Evolutionary conservation across 169 alveolate genomes (phyloP).

Genomic region (Plasmodium gonderi): DNA sequence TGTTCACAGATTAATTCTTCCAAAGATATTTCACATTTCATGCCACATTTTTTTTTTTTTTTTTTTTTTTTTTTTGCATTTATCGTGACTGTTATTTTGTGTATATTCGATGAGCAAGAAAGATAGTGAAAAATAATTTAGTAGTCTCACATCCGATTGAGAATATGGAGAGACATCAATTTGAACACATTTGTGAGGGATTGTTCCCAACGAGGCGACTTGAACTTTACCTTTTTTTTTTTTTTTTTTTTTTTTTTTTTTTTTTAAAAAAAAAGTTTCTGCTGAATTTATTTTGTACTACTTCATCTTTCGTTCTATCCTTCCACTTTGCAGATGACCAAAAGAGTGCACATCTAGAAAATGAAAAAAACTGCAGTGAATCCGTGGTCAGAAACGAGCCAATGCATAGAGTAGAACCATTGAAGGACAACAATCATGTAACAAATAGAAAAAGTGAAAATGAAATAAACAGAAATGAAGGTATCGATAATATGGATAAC

Average conservation of each 20-base stretch:
- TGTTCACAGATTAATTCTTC: too few species aligned
- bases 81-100: too few species aligned
- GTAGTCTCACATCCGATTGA: too few species aligned
- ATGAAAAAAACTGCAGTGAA: background rate
- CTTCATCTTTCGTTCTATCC: background rate
- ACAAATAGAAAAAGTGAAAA: background rate
- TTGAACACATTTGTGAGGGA: too few species aligned
- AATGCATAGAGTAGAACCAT: background rate
- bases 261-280: too few species aligned
- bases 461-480: background rate
- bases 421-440: background rate
- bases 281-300: background rate
- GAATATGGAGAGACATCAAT: too few species aligned
- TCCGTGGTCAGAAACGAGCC: background rate
- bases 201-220: background rate
- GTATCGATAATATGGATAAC: background rate
- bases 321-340: slow-evolving; percentile 9
- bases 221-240: background rate
- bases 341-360: background rate
- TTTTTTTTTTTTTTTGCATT: too few species aligned
- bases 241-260: background rate
- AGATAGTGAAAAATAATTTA: too few species aligned
- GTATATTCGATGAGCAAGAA: too few species aligned
- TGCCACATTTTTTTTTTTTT: too few species aligned
- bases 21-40: too few species aligned